Base-by-base conservation (phyloP, 352 stramenopile genomes). In the Globisporangium echinulatum region DNA sequence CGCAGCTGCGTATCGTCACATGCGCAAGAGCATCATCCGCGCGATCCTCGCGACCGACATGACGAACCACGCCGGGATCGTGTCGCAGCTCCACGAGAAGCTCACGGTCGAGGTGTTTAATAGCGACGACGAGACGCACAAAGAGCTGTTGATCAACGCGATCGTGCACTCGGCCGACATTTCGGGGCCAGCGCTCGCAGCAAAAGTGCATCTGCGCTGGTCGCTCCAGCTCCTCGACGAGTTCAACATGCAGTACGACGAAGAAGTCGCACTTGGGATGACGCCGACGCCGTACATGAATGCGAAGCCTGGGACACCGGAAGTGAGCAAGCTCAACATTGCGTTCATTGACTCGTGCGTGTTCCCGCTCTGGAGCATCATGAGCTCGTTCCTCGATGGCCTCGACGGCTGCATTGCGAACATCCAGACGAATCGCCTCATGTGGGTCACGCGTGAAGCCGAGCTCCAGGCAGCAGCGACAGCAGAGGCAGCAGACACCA, bases 41-140 rank as follows among this genome's bases (percentile, higher is more conserved):
- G 79, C 76, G 40, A 95, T 96, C 62, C 67, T 96, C 42, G 80
- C 83, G 15, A 96, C 85, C 0, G 87, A 94, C 62, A 94, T 94
- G 87, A 70, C 82, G 54, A 71, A 77, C 39, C 85, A 94, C 64
- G 80, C 82, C 1, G 69, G 67, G 13, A 87, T 94, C 56, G 82
- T 88, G 14, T 77, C 72, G 8, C 82, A 88, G 46, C 58, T 88
- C 42, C 77, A 90, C 42, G 77, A 90, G 57, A 76, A 82, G 14
- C 82, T 89, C 62, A 72, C 75, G 25, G 67, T 74, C 9, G 81
- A 76, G 17, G 73, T 75, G 13, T 86, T 79, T 57, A 70, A 73
- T 33, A 43, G 53, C 40, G 81, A 85, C 17, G 73, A 89, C 53
- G 76, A 87, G 51, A 58, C 61, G 1, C 65, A 88, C 61, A 78